Evolutionary conservation across 2,329 filamentous ascomycete genomes (phyloP).

Genomic region (Scedosporium dehoogii): DNA sequence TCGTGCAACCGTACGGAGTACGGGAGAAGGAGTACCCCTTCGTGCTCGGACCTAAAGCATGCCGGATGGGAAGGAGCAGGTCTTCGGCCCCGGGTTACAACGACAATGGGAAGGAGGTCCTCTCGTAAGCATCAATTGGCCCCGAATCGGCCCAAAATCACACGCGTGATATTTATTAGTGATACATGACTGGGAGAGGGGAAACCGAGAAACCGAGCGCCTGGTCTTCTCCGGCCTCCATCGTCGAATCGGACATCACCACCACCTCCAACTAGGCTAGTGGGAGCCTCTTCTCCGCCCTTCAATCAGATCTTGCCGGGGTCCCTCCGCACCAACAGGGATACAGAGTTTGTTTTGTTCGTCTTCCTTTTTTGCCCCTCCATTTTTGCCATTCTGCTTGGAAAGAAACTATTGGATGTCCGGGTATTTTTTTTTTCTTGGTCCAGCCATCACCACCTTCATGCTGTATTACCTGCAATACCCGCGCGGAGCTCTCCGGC

Average conservation of each 20-base stretch:
- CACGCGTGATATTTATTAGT: not conserved
- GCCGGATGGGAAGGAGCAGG: not conserved
- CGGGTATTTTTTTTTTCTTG: not conserved
- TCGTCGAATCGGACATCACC: not conserved
- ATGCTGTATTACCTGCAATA: not conserved
- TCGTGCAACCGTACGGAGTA: no score
- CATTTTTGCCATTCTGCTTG: no score
- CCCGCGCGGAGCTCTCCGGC: not conserved
- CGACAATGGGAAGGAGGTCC: not conserved
- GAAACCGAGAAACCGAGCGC: not conserved
- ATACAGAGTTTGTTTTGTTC: not conserved
- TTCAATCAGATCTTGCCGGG: not conserved
- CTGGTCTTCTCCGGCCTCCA: not conserved
- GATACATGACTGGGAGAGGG: not conserved
- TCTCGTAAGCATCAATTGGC: not conserved
- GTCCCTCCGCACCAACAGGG: not conserved
- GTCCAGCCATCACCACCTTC: not conserved
- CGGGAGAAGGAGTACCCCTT: no score
- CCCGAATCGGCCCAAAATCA: not conserved
- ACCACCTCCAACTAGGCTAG: not conserved
- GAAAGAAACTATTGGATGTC: no score
- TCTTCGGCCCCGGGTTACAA: not conserved
- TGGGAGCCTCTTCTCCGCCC: not conserved
- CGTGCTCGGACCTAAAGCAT: not conserved
- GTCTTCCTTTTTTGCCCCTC: no score